Evolutionary conservation across 1,284 basidiomycete genomes (phyloP), one percentile per base, ranked within the genome.

Genomic region (Earliella scabrosa): DNA sequence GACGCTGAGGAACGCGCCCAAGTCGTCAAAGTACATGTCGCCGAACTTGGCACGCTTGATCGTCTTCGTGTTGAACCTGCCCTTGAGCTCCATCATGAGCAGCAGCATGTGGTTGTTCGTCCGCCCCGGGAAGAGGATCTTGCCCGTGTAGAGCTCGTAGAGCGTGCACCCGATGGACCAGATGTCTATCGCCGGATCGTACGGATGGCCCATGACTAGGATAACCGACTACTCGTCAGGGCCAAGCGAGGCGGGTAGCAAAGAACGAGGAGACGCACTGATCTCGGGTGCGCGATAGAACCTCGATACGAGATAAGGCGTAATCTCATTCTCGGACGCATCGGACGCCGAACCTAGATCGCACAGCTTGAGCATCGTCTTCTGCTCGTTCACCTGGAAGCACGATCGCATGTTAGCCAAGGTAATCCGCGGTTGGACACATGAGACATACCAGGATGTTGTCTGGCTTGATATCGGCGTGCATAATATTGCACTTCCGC

Each of bases 221-320:
- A 24, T 13, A 9, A n/a, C n/a, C n/a, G n/a, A n/a, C n/a, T n/a
- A n/a, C n/a, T n/a, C n/a, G n/a, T n/a, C n/a, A n/a, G n/a, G n/a
- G n/a, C n/a, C n/a, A n/a, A n/a, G n/a, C n/a, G n/a, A n/a, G n/a
- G n/a, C n/a, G n/a, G n/a, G n/a, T n/a, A n/a, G n/a, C n/a, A n/a
- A n/a, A n/a, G n/a, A 20, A 51, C 43, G 16, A 16, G 16, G 36
- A 24, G 43, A 83, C 88, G 71, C 68, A 98, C 95, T 99, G 71
- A 99, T 98, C 76, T 99, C 97, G 1, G 97, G 97, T 1, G 97
- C 97, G 45, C 97, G 92, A 71, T 99, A 99, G 77, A 99, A 99
- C 41, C 97, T 82, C 63, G 93, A 96, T 54, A 99, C 97, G 53
- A 99, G 88, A 73, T 99, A 99, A 2, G 97, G 97, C 1, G 97